Evolutionary conservation across 2,329 filamentous ascomycete species (phyloP).

Genomic region (Tricladium varicosporioides): DNA sequence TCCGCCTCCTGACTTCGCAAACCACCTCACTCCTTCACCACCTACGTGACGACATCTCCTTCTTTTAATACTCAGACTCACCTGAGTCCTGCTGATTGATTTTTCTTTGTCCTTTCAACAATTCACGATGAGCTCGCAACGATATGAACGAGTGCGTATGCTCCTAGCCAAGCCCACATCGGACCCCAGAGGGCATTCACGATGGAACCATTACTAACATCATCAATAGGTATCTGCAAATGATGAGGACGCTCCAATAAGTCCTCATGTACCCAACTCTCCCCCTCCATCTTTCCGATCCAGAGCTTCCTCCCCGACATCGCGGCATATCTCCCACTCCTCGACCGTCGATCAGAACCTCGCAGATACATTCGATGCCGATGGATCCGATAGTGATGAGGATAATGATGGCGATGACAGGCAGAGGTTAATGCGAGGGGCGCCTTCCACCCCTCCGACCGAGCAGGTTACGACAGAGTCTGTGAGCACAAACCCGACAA

Average conservation of each 20-base stretch:
- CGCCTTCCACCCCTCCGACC: constrained; percentile 28
- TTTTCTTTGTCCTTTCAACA: constrained; percentile 26
- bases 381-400: constrained; percentile 68
- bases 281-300: constrained; percentile 87
- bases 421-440: constrained; percentile 79
- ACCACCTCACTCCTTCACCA: constrained; percentile 8
- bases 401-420: constrained; percentile 77
- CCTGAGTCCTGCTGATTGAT: constrained; percentile 12
- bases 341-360: constrained; percentile 71
- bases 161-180: constrained; percentile 14
- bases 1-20: neutral
- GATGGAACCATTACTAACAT: constrained; percentile 21
- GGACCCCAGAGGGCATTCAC: neutral
- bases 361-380: constrained; percentile 87
- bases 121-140: constrained; percentile 33
- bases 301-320: constrained; percentile 65
- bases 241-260: constrained; percentile 48
- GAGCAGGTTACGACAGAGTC: constrained; percentile 33
- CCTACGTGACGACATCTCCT: constrained; percentile 14
- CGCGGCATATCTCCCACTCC: constrained; percentile 43
- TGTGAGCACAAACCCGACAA: constrained; percentile 16
- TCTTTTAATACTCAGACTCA: constrained; percentile 19
- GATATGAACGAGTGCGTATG: constrained; percentile 55
- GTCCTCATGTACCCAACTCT: constrained; percentile 41
- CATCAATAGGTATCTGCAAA: constrained; percentile 52